Conservation (phyloP, 179 eudicot species). For the Spinacia oleracea region DNA sequence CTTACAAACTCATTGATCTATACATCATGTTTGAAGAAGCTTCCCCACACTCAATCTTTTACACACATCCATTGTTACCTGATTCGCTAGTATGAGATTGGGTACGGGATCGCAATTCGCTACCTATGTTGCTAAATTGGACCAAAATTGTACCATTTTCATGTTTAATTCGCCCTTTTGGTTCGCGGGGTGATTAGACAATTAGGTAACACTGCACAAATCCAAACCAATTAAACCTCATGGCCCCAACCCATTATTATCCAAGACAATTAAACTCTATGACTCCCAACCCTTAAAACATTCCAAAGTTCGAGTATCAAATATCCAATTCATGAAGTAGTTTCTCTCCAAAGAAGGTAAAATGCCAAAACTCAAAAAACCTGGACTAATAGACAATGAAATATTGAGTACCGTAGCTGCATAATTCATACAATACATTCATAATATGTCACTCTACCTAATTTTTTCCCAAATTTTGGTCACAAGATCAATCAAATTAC, state of each 20-base stretch:
- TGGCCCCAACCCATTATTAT: neutral
- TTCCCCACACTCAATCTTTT: neutral
- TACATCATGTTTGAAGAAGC: neutral
- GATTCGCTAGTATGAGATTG: too few species aligned
- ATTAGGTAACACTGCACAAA: too few species aligned
- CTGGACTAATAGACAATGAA: too few species aligned
- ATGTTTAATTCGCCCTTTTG: too few species aligned
- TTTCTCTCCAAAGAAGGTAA: too few species aligned
- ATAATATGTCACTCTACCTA: neutral
- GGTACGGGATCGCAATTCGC: too few species aligned
- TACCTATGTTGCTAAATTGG: too few species aligned
- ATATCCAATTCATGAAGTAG: neutral
- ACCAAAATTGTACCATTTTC: too few species aligned
- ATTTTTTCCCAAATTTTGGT: too few species aligned
- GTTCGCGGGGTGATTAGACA: too few species aligned
- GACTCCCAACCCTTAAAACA: neutral
- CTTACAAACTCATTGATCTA: neutral
- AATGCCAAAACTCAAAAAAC: too few species aligned
- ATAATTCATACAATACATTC: neutral
- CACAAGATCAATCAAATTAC: neutral
- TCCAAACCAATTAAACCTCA: neutral
- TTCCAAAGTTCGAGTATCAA: neutral
- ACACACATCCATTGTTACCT: neutral
- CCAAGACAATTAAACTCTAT: neutral
- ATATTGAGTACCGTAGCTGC: neutral